Evolutionary conservation across 2,329 filamentous ascomycete species (phyloP).

Genomic region (Fusarium sublunatum): DNA sequence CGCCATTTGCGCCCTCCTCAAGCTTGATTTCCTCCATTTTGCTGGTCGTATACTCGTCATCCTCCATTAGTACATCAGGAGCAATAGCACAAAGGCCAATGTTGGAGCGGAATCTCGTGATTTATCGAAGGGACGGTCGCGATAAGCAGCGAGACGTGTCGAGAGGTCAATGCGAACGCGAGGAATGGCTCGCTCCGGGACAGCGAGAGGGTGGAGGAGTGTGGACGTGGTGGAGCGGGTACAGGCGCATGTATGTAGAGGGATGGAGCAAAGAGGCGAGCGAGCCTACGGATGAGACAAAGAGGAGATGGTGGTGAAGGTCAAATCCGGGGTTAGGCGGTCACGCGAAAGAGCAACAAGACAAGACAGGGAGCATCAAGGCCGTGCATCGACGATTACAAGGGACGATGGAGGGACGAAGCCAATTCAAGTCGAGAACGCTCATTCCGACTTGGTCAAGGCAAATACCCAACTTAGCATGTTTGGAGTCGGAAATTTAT

Average conservation of each 20-base stretch:
- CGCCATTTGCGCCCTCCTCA: slow-evolving; percentile 55
- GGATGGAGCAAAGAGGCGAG: slow-evolving; percentile 33
- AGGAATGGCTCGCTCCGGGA: slow-evolving; percentile 41
- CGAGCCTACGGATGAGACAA: slow-evolving; percentile 6
- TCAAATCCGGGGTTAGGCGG: slow-evolving; percentile 27
- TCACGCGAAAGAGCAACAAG: slow-evolving; percentile 28
- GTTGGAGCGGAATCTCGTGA: slow-evolving; percentile 10
- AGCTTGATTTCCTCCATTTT: slow-evolving; percentile 60
- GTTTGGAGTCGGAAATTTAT: slow-evolving; percentile 39
- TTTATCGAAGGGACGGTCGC: slow-evolving; percentile 23
- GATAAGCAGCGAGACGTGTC: slow-evolving; percentile 26
- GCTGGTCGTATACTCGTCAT: slow-evolving; percentile 55
- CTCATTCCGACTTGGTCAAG: slow-evolving; percentile 31
- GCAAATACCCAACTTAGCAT: slow-evolving; percentile 23
- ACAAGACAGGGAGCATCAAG: slow-evolving; percentile 31
- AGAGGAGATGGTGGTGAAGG: slow-evolving; percentile 25
- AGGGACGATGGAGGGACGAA: slow-evolving; percentile 38
- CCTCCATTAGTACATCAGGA: slow-evolving; percentile 53
- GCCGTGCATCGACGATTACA: slow-evolving; percentile 39
- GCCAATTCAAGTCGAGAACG: slow-evolving; percentile 40
- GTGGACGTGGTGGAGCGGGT: slow-evolving; percentile 45
- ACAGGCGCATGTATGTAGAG: slow-evolving; percentile 38
- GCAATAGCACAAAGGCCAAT: slow-evolving; percentile 24
- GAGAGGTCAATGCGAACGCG: slow-evolving; percentile 34
- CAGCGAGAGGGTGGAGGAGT: slow-evolving; percentile 45